A percentile compares a stretch with the other conserved stretches of the same genome.
Evolutionary conservation across 2,329 filamentous ascomycete species (phyloP).

Genomic region (Cercospora zeae-maydis): DNA sequence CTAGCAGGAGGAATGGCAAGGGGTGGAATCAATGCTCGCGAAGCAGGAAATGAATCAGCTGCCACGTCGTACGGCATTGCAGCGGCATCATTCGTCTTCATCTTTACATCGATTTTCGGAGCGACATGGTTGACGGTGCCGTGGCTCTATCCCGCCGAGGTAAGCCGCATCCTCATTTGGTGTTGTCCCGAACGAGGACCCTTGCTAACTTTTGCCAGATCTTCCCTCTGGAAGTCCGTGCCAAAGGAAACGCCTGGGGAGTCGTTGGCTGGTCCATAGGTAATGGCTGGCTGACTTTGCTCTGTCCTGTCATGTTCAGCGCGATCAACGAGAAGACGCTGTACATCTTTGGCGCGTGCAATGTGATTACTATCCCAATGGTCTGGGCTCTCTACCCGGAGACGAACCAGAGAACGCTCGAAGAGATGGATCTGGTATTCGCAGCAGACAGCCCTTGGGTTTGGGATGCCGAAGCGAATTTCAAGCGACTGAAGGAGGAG

Average conservation of each 20-base stretch:
- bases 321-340: conserved; percentile 66
- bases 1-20: conserved; percentile 35
- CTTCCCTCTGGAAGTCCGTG: conserved; percentile 66
- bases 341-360: conserved; percentile 69
- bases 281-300: conserved; percentile 56
- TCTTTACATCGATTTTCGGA: conserved; percentile 63
- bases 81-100: conserved; percentile 67
- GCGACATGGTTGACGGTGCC: conserved; percentile 60
- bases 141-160: conserved; percentile 40
- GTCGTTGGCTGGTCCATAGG: conserved; percentile 74
- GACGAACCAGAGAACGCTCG: conserved; percentile 66
- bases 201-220: conserved; percentile 59
- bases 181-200: neutral
- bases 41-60: conserved; percentile 22
- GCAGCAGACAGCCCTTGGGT: conserved; percentile 63
- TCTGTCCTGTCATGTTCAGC: conserved; percentile 55
- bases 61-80: conserved; percentile 41
- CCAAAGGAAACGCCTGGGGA: conserved; percentile 72
- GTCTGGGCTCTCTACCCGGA: conserved; percentile 73
- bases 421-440: conserved; percentile 73
- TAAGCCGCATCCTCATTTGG: neutral
- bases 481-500: conserved; percentile 59
- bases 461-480: conserved; percentile 67
- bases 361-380: conserved; percentile 62
- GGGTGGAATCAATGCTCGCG: conserved; percentile 29